phyloP scores from a whole-genome alignment of 495 filamentous ascomycete species.

The Aspergillus diversus region DNA sequence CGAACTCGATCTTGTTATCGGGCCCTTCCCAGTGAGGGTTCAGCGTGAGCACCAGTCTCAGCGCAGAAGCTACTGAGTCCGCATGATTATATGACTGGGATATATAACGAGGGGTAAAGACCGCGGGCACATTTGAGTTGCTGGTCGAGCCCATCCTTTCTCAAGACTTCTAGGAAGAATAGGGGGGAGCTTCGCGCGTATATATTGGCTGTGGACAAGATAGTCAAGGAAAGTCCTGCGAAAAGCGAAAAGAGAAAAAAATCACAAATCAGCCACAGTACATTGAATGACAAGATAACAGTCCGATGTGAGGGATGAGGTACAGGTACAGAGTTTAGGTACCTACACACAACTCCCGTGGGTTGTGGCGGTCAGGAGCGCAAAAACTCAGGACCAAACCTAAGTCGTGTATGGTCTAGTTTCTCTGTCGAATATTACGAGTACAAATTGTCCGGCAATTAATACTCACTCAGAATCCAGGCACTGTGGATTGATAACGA shows the following conservation, averaged over 20 bases:
- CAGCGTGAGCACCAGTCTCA: slow-evolving; percentile 76
- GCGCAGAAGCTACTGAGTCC: slow-evolving; percentile 75
- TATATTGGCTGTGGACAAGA: not conserved
- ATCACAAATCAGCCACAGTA: not conserved
- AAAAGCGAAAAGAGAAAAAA: not conserved
- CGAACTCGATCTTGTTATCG: slow-evolving; percentile 80
- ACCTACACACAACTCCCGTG: not conserved
- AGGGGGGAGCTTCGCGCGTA: not conserved
- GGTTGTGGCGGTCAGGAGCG: not conserved
- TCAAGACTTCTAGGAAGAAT: not conserved
- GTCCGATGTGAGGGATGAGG: too few species aligned
- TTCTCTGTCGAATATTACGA: not conserved
- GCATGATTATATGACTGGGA: slow-evolving; percentile 75
- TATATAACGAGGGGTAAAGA: slow-evolving; percentile 56
- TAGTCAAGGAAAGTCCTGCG: not conserved
- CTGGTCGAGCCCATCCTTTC: slow-evolving; percentile 36
- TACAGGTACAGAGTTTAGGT: too few species aligned
- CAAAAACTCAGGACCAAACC: not conserved
- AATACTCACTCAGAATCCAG: slow-evolving; percentile 12
- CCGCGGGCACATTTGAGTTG: slow-evolving; percentile 24
- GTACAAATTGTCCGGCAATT: slow-evolving; percentile 28
- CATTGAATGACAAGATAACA: too few species aligned
- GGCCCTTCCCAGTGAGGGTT: slow-evolving; percentile 80
- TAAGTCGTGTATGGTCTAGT: too few species aligned
- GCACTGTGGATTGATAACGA: not conserved